Percentiles rank a stretch among this genome's conserved stretches.
These are phyloP conservation scores for Yarrowia galli DNA, from an alignment of 1,139 yeast species.

Conservation along the genomic window DNA sequence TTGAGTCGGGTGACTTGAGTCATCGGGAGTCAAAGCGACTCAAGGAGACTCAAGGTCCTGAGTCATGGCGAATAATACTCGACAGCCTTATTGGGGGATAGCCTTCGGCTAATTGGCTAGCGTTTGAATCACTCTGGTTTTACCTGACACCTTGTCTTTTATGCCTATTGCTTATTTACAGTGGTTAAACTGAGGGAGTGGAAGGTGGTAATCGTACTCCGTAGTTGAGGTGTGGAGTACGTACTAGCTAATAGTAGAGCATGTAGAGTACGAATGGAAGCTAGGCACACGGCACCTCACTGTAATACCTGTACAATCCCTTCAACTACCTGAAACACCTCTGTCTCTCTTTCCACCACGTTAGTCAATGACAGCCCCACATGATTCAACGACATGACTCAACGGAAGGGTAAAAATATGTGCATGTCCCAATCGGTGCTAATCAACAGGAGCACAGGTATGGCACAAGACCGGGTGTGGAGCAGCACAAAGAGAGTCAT, in stretches of 20 bases:
- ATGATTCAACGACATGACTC: constrained; percentile 35
- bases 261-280: background rate
- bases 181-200: background rate
- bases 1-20: background rate
- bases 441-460: background rate
- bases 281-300: too few species aligned
- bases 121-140: background rate
- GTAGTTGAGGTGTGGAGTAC: background rate
- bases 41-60: background rate
- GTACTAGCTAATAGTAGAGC: background rate
- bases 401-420: constrained; percentile 21
- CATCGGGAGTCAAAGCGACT: constrained; percentile 2
- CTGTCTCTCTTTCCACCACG: too few species aligned
- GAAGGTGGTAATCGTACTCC: too few species aligned
- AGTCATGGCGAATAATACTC: background rate
- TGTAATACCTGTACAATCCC: too few species aligned
- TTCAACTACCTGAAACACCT: too few species aligned
- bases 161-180: constrained; percentile 5
- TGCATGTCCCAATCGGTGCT: background rate
- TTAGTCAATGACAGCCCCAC: background rate
- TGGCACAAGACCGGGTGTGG: constrained; percentile 15
- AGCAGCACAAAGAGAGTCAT: background rate
- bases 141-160: background rate
- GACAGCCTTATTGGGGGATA: too few species aligned
- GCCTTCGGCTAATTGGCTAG: background rate